Base-by-base conservation (phyloP, 768 basidiomycete species). In the Kwoniella sp. region DNA sequence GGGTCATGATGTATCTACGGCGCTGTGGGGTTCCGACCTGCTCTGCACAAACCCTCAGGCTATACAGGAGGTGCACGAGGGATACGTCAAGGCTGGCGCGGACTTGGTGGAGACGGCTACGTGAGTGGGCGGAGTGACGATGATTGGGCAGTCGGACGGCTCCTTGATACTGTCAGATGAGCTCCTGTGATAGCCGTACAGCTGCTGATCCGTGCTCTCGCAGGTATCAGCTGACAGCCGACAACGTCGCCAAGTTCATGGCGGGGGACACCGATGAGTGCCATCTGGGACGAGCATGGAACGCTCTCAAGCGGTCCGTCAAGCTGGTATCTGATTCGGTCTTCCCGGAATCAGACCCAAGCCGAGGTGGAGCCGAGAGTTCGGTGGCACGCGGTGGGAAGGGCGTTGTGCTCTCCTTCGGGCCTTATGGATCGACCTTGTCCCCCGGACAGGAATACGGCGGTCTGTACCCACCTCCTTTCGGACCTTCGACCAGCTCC, bases 391-490 rank as follows among this genome's bases (percentile, higher is more conserved):
- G n/a, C n/a, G n/a, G n/a, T n/a, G n/a, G n/a, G n/a, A n/a, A n/a
- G n/a, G n/a, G n/a, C 23, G 78, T 89, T 29, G 84, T 81, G 2
- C 77, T 90, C 4, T 87, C 85, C 5, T 73, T 88, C 25, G 87
- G 88, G 15, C 83, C 86, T 0, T 88, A 81, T 62, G 87, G 87
- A 31, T 84, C 85, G 1, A 83, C 80, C 4, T 75, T 87, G 14
- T 67, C 70, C 6, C 82, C 83, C 0, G 72, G 74, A 17, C 79
- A 84, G 46, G 88, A 89, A 66, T 88, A 84, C 63, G 78, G 79
- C 53, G 88, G 86, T 6, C 76, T 80, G 57, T 89, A 88, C 64
- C 87, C 87, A 1, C 83, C 84, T 0, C 85, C 86, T 0, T 87
- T 80, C 62, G 86, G 86, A 1, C 86, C 86, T 27, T 22, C 22